These are phyloP conservation scores for Drechmeria coniospora DNA, from an alignment of 2,329 filamentous ascomycete species.

Conservation along the genomic window DNA sequence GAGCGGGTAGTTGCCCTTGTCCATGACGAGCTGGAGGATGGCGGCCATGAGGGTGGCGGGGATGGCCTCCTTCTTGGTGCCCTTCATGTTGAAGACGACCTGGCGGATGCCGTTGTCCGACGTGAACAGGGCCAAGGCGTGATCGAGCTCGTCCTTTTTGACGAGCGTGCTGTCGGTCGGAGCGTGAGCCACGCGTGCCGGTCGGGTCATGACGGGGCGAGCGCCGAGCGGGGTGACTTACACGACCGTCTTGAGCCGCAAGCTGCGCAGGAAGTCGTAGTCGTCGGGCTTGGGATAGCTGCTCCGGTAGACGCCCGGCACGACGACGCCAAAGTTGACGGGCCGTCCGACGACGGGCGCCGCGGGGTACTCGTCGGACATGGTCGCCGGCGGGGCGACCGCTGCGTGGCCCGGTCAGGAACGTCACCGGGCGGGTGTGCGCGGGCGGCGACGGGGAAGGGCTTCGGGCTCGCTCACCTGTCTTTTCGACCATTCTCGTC, in stretches of 20 bases:
- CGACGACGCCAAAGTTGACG: constrained; percentile 61
- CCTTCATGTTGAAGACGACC: constrained; percentile 59
- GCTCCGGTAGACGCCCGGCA: constrained; percentile 64
- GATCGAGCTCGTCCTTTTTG: constrained; percentile 39
- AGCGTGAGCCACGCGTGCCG: constrained; percentile 5
- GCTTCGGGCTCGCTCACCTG: constrained; percentile 1
- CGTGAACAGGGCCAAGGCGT: constrained; percentile 47
- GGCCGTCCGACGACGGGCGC: constrained; percentile 26
- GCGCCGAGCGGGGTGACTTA: constrained; percentile 23
- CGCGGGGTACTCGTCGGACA: constrained; percentile 7
- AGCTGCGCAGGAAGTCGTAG: constrained; percentile 49
- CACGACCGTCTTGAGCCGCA: constrained; percentile 68
- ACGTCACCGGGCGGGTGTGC: neutral
- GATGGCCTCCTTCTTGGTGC: constrained; percentile 74
- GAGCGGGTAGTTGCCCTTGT: constrained; percentile 61
- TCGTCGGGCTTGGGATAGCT: constrained; percentile 62
- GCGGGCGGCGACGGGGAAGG: neutral
- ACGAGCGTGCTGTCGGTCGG: constrained; percentile 41
- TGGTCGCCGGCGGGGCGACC: constrained; percentile 1
- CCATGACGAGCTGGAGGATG: constrained; percentile 56
- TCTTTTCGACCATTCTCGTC: constrained; percentile 1
- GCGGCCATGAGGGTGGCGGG: constrained; percentile 50
- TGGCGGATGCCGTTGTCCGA: constrained; percentile 52
- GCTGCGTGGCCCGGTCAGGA: neutral
- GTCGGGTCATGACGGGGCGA: constrained; percentile 1